Conservation (phyloP, 2,329 filamentous ascomycete species). For the Lomentospora prolificans region DNA sequence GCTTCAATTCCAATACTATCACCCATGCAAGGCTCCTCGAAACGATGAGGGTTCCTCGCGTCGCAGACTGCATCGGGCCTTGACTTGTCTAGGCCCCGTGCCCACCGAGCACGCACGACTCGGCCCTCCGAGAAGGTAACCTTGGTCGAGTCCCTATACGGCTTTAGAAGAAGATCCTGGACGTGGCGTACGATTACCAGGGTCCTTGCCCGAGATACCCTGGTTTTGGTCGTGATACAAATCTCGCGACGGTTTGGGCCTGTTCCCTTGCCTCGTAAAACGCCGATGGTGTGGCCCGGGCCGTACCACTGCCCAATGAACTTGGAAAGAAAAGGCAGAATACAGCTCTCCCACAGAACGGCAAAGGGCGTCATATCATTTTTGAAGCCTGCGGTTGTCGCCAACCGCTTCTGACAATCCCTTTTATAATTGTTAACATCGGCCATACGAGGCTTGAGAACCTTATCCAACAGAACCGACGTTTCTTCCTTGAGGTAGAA, state of each 20-base stretch:
- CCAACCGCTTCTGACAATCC: not conserved
- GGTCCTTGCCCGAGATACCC: not conserved
- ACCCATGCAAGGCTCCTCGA: constrained; percentile 32
- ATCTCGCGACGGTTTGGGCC: constrained; percentile 25
- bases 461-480: not conserved
- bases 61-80: constrained; percentile 30
- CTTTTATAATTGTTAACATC: not conserved
- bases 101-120: constrained; percentile 13
- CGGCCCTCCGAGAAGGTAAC: not conserved
- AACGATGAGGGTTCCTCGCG: constrained; percentile 33
- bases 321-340: constrained; percentile 32
- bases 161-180: not conserved
- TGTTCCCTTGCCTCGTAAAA: constrained; percentile 24
- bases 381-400: not conserved
- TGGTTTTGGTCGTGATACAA: constrained; percentile 25
- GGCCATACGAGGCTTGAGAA: not conserved
- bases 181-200: not conserved
- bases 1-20: constrained; percentile 31
- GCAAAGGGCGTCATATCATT: constrained; percentile 27
- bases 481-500: not conserved
- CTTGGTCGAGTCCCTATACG: not conserved
- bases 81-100: constrained; percentile 25
- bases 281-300: constrained; percentile 27
- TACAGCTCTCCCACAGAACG: constrained; percentile 30
- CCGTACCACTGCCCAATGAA: constrained; percentile 32